Conservation (phyloP, 2,329 filamentous ascomycete species). For the Aspergillus fijiensis region DNA sequence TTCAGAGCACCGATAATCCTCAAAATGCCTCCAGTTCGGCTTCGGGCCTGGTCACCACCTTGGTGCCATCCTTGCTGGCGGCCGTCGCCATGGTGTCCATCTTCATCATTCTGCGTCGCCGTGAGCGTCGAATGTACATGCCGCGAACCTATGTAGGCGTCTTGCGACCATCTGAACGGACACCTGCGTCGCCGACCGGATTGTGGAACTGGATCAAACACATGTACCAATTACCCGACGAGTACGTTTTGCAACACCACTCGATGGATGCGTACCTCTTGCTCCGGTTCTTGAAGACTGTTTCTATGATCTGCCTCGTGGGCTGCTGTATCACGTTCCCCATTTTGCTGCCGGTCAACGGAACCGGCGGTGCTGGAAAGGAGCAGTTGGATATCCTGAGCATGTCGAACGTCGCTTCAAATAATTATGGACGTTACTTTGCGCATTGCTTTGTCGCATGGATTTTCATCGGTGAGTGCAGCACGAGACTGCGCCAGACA, state of each 20-base stretch:
- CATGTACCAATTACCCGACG: slow-evolving; percentile 69
- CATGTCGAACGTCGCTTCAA: slow-evolving; percentile 68
- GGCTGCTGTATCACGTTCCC: slow-evolving; percentile 86
- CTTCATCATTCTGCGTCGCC: slow-evolving; percentile 53
- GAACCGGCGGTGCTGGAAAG: slow-evolving; percentile 68
- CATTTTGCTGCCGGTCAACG: slow-evolving; percentile 83
- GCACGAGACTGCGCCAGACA: not conserved
- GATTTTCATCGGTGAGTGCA: slow-evolving; percentile 65
- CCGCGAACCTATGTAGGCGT: slow-evolving; percentile 57
- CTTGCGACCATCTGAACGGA: slow-evolving; percentile 55
- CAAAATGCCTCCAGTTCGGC: slow-evolving; percentile 36
- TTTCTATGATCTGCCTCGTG: slow-evolving; percentile 75
- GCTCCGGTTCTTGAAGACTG: slow-evolving; percentile 80
- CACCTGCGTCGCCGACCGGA: slow-evolving; percentile 59
- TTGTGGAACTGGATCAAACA: slow-evolving; percentile 66
- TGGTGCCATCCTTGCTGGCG: slow-evolving; percentile 48
- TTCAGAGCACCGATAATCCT: slow-evolving; percentile 5
- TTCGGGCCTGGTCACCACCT: slow-evolving; percentile 50
- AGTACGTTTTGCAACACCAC: slow-evolving; percentile 82
- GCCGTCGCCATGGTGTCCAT: slow-evolving; percentile 47
- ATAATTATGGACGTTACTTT: slow-evolving; percentile 66
- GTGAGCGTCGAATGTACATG: slow-evolving; percentile 53
- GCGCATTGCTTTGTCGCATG: slow-evolving; percentile 79
- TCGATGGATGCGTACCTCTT: slow-evolving; percentile 91
- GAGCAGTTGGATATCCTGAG: slow-evolving; percentile 73